Conservation (phyloP, 2,329 filamentous ascomycete species). For the Ilyonectria mors-panacis region DNA sequence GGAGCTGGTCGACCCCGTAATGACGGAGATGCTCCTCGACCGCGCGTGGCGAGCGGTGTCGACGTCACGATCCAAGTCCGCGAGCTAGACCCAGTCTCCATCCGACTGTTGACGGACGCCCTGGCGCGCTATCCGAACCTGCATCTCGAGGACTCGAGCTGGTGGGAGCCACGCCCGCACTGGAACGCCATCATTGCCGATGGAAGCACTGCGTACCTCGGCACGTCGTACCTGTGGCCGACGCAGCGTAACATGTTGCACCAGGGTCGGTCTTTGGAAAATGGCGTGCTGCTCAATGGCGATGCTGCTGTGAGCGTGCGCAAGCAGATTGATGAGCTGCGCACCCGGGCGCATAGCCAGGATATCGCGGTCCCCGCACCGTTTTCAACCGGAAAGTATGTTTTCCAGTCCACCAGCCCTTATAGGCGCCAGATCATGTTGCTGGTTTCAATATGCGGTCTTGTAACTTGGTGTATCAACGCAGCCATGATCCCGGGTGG, state of each 20-base stretch:
- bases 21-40: not conserved
- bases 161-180: constrained; percentile 13
- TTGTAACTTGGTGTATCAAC: not conserved
- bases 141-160: constrained; percentile 9
- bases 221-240: constrained; percentile 12
- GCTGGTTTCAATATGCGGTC: not conserved
- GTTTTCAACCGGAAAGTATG: not conserved
- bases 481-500: not conserved
- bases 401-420: not conserved
- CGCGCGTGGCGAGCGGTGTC: not conserved
- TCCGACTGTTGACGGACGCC: not conserved
- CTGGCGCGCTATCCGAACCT: not conserved
- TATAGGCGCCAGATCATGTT: not conserved
- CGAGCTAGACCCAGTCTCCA: not conserved
- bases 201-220: constrained; percentile 1
- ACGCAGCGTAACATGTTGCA: constrained; percentile 9
- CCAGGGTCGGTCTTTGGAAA: constrained; percentile 10
- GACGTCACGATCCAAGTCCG: not conserved
- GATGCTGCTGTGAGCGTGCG: not conserved
- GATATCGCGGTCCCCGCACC: not conserved
- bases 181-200: constrained; percentile 11
- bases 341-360: not conserved
- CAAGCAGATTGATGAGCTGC: not conserved
- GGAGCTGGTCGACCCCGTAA: not conserved
- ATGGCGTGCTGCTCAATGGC: constrained; percentile 4